Conservation (phyloP, 176 grass and related monocot species). For the Oryza coarctata region DNA sequence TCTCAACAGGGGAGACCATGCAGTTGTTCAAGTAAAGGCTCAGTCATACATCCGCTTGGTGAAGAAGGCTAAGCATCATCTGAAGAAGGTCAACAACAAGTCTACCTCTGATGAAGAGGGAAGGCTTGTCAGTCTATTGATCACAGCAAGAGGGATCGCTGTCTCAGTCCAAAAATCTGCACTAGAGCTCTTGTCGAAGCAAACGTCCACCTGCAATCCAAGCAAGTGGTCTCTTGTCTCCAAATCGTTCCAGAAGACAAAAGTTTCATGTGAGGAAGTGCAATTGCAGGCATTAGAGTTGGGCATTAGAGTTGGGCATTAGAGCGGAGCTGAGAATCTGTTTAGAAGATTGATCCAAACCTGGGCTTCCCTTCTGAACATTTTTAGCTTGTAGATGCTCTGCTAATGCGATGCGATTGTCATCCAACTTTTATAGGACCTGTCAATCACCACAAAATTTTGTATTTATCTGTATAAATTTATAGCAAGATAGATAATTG, state of each 20-base stretch:
- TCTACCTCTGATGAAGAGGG: background rate
- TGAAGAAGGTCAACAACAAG: constrained; percentile 38
- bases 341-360: constrained; percentile 46
- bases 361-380: constrained; percentile 53
- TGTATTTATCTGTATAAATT: background rate
- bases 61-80: constrained; percentile 43
- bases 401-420: constrained; percentile 10
- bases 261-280: constrained; percentile 32
- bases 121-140: constrained; percentile 12
- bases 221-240: constrained; percentile 51
- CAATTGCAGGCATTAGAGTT: constrained; percentile 47
- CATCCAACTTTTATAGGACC: constrained; percentile 45
- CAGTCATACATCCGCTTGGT: constrained; percentile 33
- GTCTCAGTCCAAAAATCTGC: constrained; percentile 31
- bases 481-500: constrained; percentile 3
- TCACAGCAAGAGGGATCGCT: constrained; percentile 28
- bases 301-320: constrained; percentile 28
- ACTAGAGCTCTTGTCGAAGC: constrained; percentile 27
- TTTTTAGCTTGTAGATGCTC: constrained; percentile 31
- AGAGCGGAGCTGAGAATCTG: constrained; percentile 30
- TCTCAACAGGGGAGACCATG: constrained; percentile 24
- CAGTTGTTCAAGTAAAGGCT: constrained; percentile 18
- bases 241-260: constrained; percentile 34
- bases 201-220: constrained; percentile 24
- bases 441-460: constrained; percentile 37